Evolutionary conservation across 2,329 filamentous ascomycete species (phyloP).

Genomic region (Ceratocystis cubensis): DNA sequence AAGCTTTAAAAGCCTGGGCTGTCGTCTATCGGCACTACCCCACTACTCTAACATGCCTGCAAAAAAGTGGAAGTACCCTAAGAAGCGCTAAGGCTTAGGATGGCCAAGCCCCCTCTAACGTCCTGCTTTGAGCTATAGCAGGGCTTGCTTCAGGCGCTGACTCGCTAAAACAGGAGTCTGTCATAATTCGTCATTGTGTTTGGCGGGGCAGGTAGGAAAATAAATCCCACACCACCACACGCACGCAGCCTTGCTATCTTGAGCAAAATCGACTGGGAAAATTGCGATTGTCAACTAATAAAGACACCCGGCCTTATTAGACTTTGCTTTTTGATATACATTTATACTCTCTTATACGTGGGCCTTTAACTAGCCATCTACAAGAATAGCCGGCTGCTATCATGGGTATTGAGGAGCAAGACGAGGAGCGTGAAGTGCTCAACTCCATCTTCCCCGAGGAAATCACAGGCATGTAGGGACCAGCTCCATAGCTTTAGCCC

Average conservation of each 20-base stretch:
- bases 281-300: not conserved
- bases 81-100: not conserved
- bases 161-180: not conserved
- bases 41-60: not conserved
- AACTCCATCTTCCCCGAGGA: conserved; percentile 97
- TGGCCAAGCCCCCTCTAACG: not conserved
- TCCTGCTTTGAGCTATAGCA: not conserved
- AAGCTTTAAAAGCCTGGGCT: not conserved
- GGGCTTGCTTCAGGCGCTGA: not conserved
- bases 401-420: conserved; percentile 74
- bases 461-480: conserved; percentile 57
- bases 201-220: not conserved
- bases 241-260: not conserved
- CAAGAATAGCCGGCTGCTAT: not conserved
- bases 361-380: not conserved
- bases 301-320: not conserved
- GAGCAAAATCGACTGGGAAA: not conserved
- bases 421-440: conserved; percentile 93
- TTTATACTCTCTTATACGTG: not conserved
- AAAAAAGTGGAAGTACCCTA: not conserved
- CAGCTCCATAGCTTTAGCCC: not conserved
- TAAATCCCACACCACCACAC: not conserved
- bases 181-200: not conserved
- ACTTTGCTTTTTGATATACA: not conserved
- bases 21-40: not conserved